phyloP scores from a whole-genome alignment of 1,284 basidiomycete species.

The Thecaphora thlaspeos region DNA sequence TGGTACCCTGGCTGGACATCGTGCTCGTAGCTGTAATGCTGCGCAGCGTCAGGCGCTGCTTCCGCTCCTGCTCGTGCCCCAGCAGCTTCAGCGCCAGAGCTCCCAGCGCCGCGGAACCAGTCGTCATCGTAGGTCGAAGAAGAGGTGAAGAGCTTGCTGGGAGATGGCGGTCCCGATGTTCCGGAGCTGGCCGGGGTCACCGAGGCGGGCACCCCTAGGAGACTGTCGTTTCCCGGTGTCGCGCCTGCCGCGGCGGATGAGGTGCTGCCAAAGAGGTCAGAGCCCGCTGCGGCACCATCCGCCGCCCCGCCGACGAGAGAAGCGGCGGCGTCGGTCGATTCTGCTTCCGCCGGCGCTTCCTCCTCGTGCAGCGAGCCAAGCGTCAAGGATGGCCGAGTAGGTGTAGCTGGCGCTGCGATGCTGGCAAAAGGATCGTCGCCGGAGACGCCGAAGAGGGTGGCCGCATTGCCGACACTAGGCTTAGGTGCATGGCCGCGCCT shows the following conservation, averaged over 20 bases:
- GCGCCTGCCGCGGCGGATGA: neutral
- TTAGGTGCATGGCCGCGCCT: conserved; percentile 24
- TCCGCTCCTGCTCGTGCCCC: neutral
- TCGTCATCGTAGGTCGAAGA: conserved; percentile 27
- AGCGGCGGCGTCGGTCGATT: neutral
- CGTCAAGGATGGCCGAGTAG: conserved; percentile 10
- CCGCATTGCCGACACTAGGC: conserved; percentile 46
- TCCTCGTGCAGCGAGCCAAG: conserved; percentile 5
- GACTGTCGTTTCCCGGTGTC: neutral
- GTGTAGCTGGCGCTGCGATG: conserved; percentile 10
- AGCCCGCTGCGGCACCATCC: neutral
- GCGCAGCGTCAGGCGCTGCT: too few relatives aligned
- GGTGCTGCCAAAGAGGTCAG: neutral
- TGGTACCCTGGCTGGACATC: neutral
- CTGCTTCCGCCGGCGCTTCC: neutral
- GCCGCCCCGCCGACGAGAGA: neutral
- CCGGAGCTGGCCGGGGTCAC: too few relatives aligned
- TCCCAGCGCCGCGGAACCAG: conserved; percentile 26
- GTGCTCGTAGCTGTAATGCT: too few relatives aligned
- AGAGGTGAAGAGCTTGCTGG: conserved; percentile 19
- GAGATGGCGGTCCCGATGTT: conserved; percentile 20
- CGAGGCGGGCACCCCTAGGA: too few relatives aligned
- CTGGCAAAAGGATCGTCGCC: conserved; percentile 44
- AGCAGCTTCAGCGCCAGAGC: neutral
- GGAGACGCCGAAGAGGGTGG: conserved; percentile 41